Evolutionary conservation across 2,329 filamentous ascomycete species (phyloP).

Genomic region (Thielaviopsis punctulata): DNA sequence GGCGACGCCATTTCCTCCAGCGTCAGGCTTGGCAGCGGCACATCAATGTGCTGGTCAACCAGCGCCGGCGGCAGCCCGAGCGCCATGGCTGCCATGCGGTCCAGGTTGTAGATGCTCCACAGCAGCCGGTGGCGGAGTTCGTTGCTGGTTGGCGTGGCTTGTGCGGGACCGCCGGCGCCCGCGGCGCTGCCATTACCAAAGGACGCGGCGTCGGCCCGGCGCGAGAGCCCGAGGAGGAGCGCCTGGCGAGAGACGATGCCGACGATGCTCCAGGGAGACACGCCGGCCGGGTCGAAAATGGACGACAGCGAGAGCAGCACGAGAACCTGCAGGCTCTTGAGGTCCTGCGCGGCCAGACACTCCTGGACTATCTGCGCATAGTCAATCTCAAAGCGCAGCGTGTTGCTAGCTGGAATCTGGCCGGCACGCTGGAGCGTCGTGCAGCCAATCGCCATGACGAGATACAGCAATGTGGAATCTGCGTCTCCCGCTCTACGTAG

Average conservation of each 20-base stretch:
- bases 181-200: too few relatives aligned
- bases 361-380: conserved; percentile 25
- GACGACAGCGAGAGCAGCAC: conserved; percentile 26
- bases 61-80: conserved; percentile 24
- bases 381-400: conserved; percentile 20
- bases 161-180: neutral
- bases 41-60: conserved; percentile 22
- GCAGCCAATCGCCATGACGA: conserved; percentile 29
- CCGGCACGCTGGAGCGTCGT: conserved; percentile 28
- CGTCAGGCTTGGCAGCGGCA: conserved; percentile 27
- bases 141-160: conserved; percentile 11
- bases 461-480: conserved; percentile 16
- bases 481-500: conserved; percentile 5
- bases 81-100: conserved; percentile 27
- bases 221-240: conserved; percentile 18
- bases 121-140: conserved; percentile 24
- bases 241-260: conserved; percentile 24
- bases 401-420: conserved; percentile 19
- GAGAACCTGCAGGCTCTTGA: conserved; percentile 25
- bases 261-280: conserved; percentile 24
- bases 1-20: conserved; percentile 27
- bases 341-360: conserved; percentile 20
- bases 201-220: neutral
- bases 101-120: conserved; percentile 29
- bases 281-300: conserved; percentile 25